Base-by-base conservation (phyloP, 768 basidiomycete genomes). In the Mycena capillaripes region DNA sequence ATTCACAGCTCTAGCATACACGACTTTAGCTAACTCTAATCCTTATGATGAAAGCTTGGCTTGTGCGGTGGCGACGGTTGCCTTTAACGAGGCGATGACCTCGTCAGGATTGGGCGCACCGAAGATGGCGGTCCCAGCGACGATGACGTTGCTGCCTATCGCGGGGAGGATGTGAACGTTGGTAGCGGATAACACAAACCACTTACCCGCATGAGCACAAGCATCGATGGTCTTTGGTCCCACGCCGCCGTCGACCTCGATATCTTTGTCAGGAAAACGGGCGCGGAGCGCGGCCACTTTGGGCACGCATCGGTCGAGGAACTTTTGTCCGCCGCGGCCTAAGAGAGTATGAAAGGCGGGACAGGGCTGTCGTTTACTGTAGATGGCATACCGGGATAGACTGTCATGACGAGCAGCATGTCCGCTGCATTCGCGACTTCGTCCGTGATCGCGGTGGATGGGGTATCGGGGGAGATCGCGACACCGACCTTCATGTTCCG, bases 221-320 rank as follows among this genome's bases (percentile, higher is more conserved):
- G 86, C 87, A 77, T 88, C 93, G 68, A 98, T 89, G 3, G 96
- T 99, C 75, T 93, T 93, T 6, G 95, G 94, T 8, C 96, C 94
- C n/a, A 99, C 94, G 44, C 98, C 98, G 36, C 98, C 98, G 80
- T 99, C 98, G 60, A 99, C 98, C 82, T 99, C 96, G 70, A 99
- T 98, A 79, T 99, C 95, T 82, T 95, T 98, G 68, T 93, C 86
- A 7, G 97, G 97, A 85, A 98, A 99, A 30, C 97, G 90, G 40
- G 87, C 86, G 19, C 98, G 93, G 68, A 99, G 91, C 79, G 98
- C 95, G 27, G 92, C 84, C 19, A 99, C 96, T 84, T 99, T 98
- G 74, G 94, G 92, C 30, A 99, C 91, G 79, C 97, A 98, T 76
- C 94, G 89, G 11, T 95, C 93, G 76, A 98, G 84, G 82, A 99